A percentile compares a stretch with the other conserved stretches of the same genome.
Conservation (phyloP, 2,329 filamentous ascomycete species). For the Rachicladosporium sp. region DNA sequence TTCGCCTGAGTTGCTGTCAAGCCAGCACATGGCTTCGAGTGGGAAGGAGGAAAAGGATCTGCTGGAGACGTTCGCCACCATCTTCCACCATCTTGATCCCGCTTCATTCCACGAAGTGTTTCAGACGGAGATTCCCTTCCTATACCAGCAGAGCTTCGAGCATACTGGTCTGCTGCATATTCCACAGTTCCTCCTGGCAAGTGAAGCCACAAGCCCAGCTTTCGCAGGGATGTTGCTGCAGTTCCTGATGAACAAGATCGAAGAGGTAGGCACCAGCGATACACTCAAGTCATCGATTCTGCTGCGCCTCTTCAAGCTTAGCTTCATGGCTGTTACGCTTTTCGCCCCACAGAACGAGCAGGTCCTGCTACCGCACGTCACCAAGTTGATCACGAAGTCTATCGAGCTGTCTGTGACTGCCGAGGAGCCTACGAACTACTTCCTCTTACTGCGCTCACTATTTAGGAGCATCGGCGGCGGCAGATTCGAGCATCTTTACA, state of each 20-base stretch:
- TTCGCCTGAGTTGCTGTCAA: constrained; percentile 66
- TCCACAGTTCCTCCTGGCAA: constrained; percentile 96
- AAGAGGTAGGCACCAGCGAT: constrained; percentile 85
- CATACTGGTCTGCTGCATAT: constrained; percentile 89
- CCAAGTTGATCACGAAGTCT: constrained; percentile 93
- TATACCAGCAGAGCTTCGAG: constrained; percentile 97
- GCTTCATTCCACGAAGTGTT: constrained; percentile 98
- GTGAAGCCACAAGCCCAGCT: constrained; percentile 90
- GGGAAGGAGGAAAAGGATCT: constrained; percentile 95
- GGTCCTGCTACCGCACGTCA: constrained; percentile 87
- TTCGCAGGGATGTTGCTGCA: constrained; percentile 97
- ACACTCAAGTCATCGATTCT: constrained; percentile 88
- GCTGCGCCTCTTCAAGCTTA: constrained; percentile 88
- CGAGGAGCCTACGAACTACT: constrained; percentile 98
- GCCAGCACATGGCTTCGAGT: constrained; percentile 87
- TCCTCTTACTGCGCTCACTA: constrained; percentile 77
- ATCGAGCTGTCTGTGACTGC: constrained; percentile 92
- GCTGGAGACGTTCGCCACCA: constrained; percentile 91
- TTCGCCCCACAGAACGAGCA: constrained; percentile 93
- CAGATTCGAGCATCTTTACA: constrained; percentile 94
- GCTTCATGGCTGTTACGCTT: constrained; percentile 97
- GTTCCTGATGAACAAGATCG: constrained; percentile 92
- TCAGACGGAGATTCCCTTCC: constrained; percentile 86
- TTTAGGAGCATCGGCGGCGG: constrained; percentile 96
- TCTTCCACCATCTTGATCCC: constrained; percentile 96